Evolutionary conservation across 371 early-diverging fungal species (phyloP), one percentile per base, ranked within the genome.

Genomic region (Rhizopus arrhizus): DNA sequence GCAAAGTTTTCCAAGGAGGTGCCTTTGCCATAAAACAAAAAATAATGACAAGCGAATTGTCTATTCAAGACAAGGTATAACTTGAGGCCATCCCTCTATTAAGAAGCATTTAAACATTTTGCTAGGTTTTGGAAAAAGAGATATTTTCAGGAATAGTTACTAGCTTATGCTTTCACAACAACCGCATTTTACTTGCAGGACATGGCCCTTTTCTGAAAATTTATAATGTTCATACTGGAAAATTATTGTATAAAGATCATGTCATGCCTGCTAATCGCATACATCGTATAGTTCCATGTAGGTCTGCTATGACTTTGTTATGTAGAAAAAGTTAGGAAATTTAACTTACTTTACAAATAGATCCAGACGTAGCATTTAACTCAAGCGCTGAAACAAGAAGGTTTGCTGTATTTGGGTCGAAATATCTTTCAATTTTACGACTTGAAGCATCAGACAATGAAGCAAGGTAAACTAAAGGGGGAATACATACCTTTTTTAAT

Each of bases 191-290:
- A n/a, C 64, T 87, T 48, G 84, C 75, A 12, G 86, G 86, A 9
- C 84, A 83, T 56, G 87, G 87, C 1, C 87, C 87, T 3, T 83
- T 65, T 33, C 62, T 87, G 22, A 85, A 85, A 64, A 68, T 82
- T 2, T 85, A 72, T 46, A 74, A 83, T 58, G 75, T 85, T 29
- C 67, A 70, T 2, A 75, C 80, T 0, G 77, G 80, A 7, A 45
- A 73, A 10, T 65, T 77, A 0, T 52, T 89, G 7, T 51, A 57
- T 9, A 68, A 70, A 32, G 62, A 77, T 43, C 69, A 69, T 1
- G 70, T 74, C 3, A 68, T 83, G 10, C 73, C 72, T 8, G 70
- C 73, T 33, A 83, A 80, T 58, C 74, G 82, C 36, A 79, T 87
- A 11, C 86, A 86, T 61, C 73, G 84, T 50, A 79, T 86, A 59